These are phyloP conservation scores for Termitomyces heimii DNA, from an alignment of 768 basidiomycete genomes.

Conservation along the genomic window DNA sequence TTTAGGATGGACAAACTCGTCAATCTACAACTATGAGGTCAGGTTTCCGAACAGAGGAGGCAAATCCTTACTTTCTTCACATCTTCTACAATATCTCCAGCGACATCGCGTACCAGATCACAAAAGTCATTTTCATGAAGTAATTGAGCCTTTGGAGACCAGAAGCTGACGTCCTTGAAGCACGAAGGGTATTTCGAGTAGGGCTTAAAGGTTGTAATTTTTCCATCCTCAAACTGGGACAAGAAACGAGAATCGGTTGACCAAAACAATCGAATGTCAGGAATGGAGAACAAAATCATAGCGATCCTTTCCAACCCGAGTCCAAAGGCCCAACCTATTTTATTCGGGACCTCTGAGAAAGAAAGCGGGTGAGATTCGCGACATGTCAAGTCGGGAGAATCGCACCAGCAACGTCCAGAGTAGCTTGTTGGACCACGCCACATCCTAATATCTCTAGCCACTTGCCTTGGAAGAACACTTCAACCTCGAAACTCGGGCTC, in stretches of 20 bases:
- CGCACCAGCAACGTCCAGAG: slow-evolving; percentile 82
- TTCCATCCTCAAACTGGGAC: slow-evolving; percentile 73
- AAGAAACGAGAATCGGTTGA: slow-evolving; percentile 83
- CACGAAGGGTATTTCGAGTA: slow-evolving; percentile 92
- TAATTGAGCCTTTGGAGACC: slow-evolving; percentile 52
- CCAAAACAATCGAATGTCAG: slow-evolving; percentile 99
- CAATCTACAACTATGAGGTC: slow-evolving; percentile 54
- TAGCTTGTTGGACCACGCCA: slow-evolving; percentile 87
- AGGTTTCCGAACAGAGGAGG: background rate
- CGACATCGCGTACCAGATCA: slow-evolving; percentile 88
- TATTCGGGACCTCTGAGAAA: slow-evolving; percentile 60
- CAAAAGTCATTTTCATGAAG: slow-evolving; percentile 97
- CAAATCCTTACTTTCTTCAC: slow-evolving; percentile 64
- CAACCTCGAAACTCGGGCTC: slow-evolving; percentile 95
- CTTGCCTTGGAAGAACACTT: slow-evolving; percentile 92
- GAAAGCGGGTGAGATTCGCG: background rate
- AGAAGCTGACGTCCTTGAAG: slow-evolving; percentile 95
- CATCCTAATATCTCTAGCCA: slow-evolving; percentile 97
- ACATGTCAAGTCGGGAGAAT: slow-evolving; percentile 7
- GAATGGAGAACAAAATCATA: slow-evolving; percentile 95
- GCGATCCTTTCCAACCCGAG: slow-evolving; percentile 95
- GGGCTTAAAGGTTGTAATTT: slow-evolving; percentile 79
- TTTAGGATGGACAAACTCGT: slow-evolving; percentile 87
- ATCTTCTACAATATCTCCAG: slow-evolving; percentile 89
- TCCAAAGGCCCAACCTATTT: slow-evolving; percentile 97